Base-by-base conservation (phyloP, 257 asterid genomes). In the Anisodus acutangulus region DNA sequence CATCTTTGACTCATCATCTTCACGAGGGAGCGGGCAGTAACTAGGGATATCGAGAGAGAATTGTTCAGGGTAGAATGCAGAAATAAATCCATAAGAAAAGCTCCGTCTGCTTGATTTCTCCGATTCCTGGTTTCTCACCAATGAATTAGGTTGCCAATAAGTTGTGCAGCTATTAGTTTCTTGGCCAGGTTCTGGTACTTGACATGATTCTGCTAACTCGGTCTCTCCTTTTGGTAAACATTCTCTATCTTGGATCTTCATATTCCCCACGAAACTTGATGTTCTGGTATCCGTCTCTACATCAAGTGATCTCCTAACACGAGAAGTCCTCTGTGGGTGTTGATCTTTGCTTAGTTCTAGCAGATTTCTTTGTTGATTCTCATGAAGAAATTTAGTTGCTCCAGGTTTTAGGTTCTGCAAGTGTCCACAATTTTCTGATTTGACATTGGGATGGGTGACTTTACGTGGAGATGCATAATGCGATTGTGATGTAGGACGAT, bases 191-290 rank as follows among this genome's bases (percentile, higher is more conserved):
- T 79, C 82, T 6, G 85, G 84, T 82, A 58, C 70, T 53, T 19
- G 41, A 15, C 51, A 83, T 43, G 71, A 37, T 54, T 41, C 39
- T 69, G 35, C 54, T 3, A 69, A 17, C 15, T 16, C 35, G 0
- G 41, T 4, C 54, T 62, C 85, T 63, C 74, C 79, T 13, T 82
- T 78, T 79, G 85, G 71, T 12, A 78, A 62, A 83, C 85, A 82
- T 83, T 84, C 85, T 63, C 53, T 54, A 49, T 83, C 84, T 60
- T 41, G 87, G 86, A 80, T 57, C 68, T 80, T 83, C 53, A 76
- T 87, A 74, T 82, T 88, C 87, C 86, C 91, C 82, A 83, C 85
- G n/a, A 53, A 84, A 63, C 86, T 80, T 22, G 85, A 69, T 49
- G 80, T 80, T 83, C 43, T 86, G 22, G 80, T 83, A 84, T 80